These are phyloP conservation scores for Apiospora hydei DNA, from an alignment of 2,329 filamentous ascomycete genomes.

Conservation along the genomic window DNA sequence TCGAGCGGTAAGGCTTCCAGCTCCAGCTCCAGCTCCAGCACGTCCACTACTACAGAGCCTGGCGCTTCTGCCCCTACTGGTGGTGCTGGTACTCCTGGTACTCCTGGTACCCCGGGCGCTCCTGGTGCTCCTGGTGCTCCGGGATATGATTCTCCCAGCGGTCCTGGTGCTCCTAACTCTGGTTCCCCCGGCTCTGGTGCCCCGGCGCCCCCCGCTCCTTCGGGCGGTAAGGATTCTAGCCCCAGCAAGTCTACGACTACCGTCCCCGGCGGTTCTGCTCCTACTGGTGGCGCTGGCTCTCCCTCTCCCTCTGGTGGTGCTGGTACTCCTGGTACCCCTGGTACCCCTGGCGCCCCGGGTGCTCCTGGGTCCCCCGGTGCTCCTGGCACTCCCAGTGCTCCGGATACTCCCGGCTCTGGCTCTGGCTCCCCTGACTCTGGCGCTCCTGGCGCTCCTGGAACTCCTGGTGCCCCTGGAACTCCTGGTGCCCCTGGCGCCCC, in stretches of 20 bases:
- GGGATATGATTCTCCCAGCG: neutral
- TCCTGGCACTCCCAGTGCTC: neutral
- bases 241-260: neutral
- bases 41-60: neutral
- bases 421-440: neutral
- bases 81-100: neutral
- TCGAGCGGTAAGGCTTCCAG: neutral
- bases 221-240: neutral
- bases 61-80: neutral
- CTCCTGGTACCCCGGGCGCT: neutral
- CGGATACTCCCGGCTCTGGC: neutral
- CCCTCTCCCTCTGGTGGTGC: neutral
- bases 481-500: neutral
- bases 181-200: neutral
- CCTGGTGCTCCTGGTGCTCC: neutral
- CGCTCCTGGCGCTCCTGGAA: neutral
- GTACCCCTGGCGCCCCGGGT: neutral
- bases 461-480: too few relatives aligned
- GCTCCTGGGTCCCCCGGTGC: neutral
- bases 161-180: neutral
- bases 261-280: neutral
- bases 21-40: neutral
- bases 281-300: neutral
- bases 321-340: neutral
- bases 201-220: neutral